Evolutionary conservation across 2,329 filamentous ascomycete species (phyloP), one percentile per base, ranked within the genome.

Genomic region (Whalleya microplaca): DNA sequence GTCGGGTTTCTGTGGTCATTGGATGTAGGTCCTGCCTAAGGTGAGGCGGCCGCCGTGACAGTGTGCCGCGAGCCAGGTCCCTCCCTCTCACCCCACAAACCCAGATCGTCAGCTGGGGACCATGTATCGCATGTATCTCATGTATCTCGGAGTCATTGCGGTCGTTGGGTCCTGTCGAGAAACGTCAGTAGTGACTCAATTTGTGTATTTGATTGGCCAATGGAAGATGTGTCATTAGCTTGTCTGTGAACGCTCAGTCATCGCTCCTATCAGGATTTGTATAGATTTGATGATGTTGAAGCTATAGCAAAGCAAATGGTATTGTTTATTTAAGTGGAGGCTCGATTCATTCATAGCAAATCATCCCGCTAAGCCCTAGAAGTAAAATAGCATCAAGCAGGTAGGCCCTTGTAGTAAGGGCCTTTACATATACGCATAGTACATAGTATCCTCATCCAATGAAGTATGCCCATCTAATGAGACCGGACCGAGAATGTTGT

Each of bases 111-210:
- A 37, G 32, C 32, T 50, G 32, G 48, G 27, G 46, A 50, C 53
- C 21, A 51, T 37, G 21, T 41, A 41, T 43, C 19, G n/a, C n/a
- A n/a, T n/a, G n/a, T n/a, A 16, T 23, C 21, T 3, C 44, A 48
- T 54, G 37, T 51, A 58, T 51, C 50, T 65, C 63, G 57, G 63
- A 59, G 59, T 58, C 51, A 64, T 52, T 59, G 19, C 53, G 47
- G 44, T 29, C 44, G 21, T 53, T 47, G 19, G 37, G 32, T n/a
- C 40, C 51, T 58, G 51, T 53, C 20, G 20, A 53, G 16, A 21
- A 27, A 27, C 16, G 9, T 47, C 29, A 19, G 23, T 47, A 27
- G 46, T 52, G 55, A 53, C 48, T 60, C 61, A 59, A 58, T 59
- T 52, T 45, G 16, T 18, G 48, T 59, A 45, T 27, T 18, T 62